phyloP scores from a whole-genome alignment of 768 basidiomycete species.

The Trametopsis cervina region DNA sequence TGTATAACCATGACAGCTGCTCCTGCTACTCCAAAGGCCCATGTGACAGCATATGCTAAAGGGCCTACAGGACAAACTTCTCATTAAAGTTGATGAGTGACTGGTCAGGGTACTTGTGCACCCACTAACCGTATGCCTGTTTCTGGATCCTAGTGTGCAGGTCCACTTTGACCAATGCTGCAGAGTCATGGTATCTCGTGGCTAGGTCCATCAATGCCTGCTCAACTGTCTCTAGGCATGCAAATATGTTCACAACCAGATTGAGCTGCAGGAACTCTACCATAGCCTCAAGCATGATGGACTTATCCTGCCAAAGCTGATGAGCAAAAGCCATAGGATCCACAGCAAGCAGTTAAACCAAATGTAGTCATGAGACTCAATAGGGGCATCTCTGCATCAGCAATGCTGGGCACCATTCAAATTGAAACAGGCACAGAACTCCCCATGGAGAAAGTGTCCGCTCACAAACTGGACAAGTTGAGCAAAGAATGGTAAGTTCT shows the following conservation, averaged over 20 bases:
- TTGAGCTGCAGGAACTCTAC: neutral
- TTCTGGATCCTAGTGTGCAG: neutral
- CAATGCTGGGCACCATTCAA: slow-evolving; percentile 2
- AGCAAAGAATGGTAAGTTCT: neutral
- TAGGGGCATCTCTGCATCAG: neutral
- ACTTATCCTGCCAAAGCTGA: neutral
- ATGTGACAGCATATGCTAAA: too few species aligned
- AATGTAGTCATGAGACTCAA: neutral
- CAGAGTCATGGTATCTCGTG: neutral
- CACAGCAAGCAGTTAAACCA: neutral
- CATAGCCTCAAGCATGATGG: neutral
- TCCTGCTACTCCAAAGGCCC: too few species aligned
- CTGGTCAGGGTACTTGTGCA: neutral
- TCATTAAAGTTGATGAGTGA: neutral
- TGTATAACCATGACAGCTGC: too few species aligned
- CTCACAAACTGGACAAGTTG: slow-evolving; percentile 3
- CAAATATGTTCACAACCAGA: neutral
- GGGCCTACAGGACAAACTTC: too few species aligned
- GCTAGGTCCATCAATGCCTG: neutral
- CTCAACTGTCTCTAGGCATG: neutral
- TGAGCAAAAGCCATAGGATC: neutral
- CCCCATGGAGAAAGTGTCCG: slow-evolving; percentile 11
- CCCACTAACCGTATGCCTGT: neutral
- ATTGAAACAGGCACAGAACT: slow-evolving; percentile 1
- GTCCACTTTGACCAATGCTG: neutral